Percentiles rank a stretch among this genome's conserved stretches.
phyloP scores from a whole-genome alignment of 768 basidiomycete species.

The Pleurotus cornucopiae region DNA sequence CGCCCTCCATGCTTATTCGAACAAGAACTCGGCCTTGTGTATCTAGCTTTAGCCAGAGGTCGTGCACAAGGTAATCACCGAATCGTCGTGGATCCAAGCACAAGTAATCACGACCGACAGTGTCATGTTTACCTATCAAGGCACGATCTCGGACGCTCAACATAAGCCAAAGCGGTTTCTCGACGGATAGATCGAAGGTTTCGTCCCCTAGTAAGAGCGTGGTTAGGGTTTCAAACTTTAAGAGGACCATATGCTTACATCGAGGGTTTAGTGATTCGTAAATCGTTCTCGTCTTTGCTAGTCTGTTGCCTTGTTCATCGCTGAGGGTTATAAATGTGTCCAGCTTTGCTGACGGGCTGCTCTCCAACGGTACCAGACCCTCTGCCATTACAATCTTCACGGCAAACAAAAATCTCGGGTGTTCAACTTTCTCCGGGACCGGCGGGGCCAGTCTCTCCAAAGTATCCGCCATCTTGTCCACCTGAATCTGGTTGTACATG shows the following conservation, averaged over 20 bases:
- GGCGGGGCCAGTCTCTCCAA: slow-evolving; percentile 57
- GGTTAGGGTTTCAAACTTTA: slow-evolving; percentile 7
- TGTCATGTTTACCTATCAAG: slow-evolving; percentile 89
- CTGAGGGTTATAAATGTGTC: slow-evolving; percentile 95
- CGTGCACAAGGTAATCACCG: slow-evolving; percentile 85
- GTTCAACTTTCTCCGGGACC: slow-evolving; percentile 65
- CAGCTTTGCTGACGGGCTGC: slow-evolving; percentile 70
- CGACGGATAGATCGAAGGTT: slow-evolving; percentile 91
- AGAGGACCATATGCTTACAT: slow-evolving; percentile 49
- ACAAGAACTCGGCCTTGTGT: slow-evolving; percentile 80
- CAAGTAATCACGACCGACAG: slow-evolving; percentile 85
- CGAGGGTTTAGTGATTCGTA: slow-evolving; percentile 89
- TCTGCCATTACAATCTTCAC: slow-evolving; percentile 94
- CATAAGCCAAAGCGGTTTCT: slow-evolving; percentile 95
- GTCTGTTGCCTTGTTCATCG: slow-evolving; percentile 83
- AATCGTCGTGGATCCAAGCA: slow-evolving; percentile 88
- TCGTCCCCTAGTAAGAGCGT: slow-evolving; percentile 77
- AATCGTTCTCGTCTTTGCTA: slow-evolving; percentile 94
- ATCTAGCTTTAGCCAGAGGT: slow-evolving; percentile 90
- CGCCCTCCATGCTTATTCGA: slow-evolving; percentile 96
- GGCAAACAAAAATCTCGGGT: slow-evolving; percentile 78
- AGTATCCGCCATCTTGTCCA: slow-evolving; percentile 75
- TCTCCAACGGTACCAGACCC: slow-evolving; percentile 73
- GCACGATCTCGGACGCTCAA: slow-evolving; percentile 90
- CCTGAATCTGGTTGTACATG: slow-evolving; percentile 89